Percentiles rank a stretch among this genome's conserved stretches.
Conservation (phyloP, 306 rosid genomes). For the Arachis hypogaea region DNA sequence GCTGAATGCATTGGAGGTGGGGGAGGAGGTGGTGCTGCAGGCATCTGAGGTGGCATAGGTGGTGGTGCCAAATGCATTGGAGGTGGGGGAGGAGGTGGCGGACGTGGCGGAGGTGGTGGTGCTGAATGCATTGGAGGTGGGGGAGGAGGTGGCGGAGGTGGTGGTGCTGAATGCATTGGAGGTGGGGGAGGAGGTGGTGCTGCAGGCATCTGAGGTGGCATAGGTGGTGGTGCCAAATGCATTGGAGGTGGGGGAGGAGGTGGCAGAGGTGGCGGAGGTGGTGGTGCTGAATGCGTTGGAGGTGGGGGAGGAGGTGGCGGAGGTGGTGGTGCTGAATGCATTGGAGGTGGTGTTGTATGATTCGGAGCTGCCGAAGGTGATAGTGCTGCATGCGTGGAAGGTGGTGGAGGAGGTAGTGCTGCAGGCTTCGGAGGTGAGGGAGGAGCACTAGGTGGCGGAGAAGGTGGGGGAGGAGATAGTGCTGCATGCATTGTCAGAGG, state of each 20-base stretch:
- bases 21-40: constrained; percentile 50
- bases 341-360: no score
- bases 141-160: constrained; percentile 38
- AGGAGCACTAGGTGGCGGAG: no score
- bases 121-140: neutral
- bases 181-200: neutral
- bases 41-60: constrained; percentile 44
- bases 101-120: constrained; percentile 15
- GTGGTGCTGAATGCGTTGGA: constrained; percentile 22
- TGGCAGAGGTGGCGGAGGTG: constrained; percentile 24
- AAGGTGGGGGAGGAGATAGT: no score
- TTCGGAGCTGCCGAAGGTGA: no score
- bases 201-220: neutral
- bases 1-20: neutral
- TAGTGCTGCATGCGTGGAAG: no score
- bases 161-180: neutral
- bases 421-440: no score
- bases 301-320: neutral
- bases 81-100: neutral
- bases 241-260: constrained; percentile 8
- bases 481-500: no score
- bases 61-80: neutral
- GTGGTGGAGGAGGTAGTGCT: no score
- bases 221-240: constrained; percentile 30
- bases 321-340: neutral